Conservation (phyloP, 2,329 filamentous ascomycete species). For the Fusarium decemcellulare region DNA sequence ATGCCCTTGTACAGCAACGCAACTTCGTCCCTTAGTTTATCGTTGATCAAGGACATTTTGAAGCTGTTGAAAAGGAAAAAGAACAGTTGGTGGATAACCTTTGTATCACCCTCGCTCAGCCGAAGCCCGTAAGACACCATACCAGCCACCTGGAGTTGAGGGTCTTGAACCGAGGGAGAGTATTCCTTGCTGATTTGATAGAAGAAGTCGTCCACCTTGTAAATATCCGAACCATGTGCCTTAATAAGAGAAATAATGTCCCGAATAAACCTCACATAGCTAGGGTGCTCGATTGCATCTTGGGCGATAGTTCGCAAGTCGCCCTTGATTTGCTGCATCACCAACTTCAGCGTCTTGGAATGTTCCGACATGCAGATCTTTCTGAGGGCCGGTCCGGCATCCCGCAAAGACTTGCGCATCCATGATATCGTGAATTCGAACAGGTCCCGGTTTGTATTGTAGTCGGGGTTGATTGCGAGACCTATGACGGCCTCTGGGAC, state of each 20-base stretch:
- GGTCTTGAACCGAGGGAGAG: conserved; percentile 68
- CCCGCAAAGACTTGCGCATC: conserved; percentile 65
- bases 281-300: conserved; percentile 58
- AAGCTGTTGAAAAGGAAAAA: conserved; percentile 71
- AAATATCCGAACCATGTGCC: conserved; percentile 67
- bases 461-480: conserved; percentile 58
- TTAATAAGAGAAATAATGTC: conserved; percentile 67
- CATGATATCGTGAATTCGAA: conserved; percentile 64
- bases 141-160: conserved; percentile 68
- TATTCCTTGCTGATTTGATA: conserved; percentile 70
- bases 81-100: conserved; percentile 65
- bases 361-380: conserved; percentile 58
- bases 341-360: conserved; percentile 58
- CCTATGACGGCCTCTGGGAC: conserved; percentile 57
- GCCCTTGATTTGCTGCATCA: conserved; percentile 68
- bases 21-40: conserved; percentile 62
- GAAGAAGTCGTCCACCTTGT: conserved; percentile 68
- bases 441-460: conserved; percentile 62
- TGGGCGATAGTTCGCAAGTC: conserved; percentile 60
- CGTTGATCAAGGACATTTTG: conserved; percentile 66
- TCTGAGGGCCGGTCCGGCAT: conserved; percentile 53
- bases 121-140: conserved; percentile 70
- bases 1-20: conserved; percentile 64
- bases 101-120: conserved; percentile 65
- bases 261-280: conserved; percentile 67